phyloP scores from a whole-genome alignment of 2,329 filamentous ascomycete genomes.

The Diaporthe nobilis region DNA sequence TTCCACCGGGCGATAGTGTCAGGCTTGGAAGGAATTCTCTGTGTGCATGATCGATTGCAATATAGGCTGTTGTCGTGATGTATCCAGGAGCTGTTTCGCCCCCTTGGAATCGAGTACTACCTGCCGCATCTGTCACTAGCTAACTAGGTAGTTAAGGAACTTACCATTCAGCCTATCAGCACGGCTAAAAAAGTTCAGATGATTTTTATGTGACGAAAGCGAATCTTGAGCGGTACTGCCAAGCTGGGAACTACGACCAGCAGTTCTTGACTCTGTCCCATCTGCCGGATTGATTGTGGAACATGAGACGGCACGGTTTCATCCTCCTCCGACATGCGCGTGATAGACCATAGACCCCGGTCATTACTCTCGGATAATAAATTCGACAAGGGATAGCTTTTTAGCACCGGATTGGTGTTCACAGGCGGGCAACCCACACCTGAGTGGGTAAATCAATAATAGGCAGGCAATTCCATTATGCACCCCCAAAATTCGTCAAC shows the following conservation, averaged over 20 bases:
- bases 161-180: not conserved
- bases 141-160: not conserved
- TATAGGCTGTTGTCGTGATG: not conserved
- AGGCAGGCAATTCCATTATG: conserved; percentile 15
- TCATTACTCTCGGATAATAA: not conserved
- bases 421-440: not conserved
- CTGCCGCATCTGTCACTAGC: conserved; percentile 3
- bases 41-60: not conserved
- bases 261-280: conserved; percentile 1
- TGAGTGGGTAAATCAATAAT: not conserved
- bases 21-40: not conserved
- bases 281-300: conserved; percentile 10
- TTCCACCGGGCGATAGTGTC: not conserved
- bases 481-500: not conserved
- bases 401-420: not conserved
- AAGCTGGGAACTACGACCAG: not conserved
- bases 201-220: not conserved
- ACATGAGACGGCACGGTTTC: conserved; percentile 28
- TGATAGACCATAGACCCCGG: not conserved
- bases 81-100: conserved; percentile 2
- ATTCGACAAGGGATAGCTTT: not conserved
- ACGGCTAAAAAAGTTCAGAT: not conserved
- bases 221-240: not conserved
- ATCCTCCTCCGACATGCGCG: not conserved
- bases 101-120: not conserved